These are phyloP conservation scores for Sugiyamaella novakii DNA, from an alignment of 1,139 yeast species.

Conservation along the genomic window DNA sequence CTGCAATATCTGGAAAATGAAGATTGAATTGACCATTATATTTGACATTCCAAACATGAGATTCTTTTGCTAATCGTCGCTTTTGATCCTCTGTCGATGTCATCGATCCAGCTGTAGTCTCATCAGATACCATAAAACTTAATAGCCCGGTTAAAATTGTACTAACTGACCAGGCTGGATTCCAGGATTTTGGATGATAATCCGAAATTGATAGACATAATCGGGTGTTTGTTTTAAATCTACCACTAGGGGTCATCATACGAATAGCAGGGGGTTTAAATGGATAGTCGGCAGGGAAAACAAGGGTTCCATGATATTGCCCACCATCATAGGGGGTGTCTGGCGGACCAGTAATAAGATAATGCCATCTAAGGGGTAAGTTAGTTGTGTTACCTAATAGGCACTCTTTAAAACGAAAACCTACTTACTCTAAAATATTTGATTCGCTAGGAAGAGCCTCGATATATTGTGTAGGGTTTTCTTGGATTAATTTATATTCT, in stretches of 20 bases:
- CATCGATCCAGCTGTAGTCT: conserved; percentile 40
- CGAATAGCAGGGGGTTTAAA: conserved; percentile 90
- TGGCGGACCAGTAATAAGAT: conserved; percentile 82
- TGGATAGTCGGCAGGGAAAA: conserved; percentile 86
- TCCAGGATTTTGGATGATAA: conserved; percentile 92
- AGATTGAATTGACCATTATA: conserved; percentile 57
- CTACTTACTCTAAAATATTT: conserved; percentile 65
- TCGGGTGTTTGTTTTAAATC: conserved; percentile 76
- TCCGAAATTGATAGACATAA: conserved; percentile 89
- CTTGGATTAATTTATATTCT: conserved; percentile 74
- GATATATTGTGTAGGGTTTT: conserved; percentile 79
- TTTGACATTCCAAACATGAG: conserved; percentile 65
- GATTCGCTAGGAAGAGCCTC: conserved; percentile 82
- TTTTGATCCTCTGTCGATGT: conserved; percentile 52
- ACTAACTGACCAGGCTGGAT: conserved; percentile 92
- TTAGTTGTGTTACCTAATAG: too few relatives aligned
- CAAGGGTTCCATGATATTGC: conserved; percentile 83
- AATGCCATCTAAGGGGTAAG: conserved; percentile 56
- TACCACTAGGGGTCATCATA: conserved; percentile 85
- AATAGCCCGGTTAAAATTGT: conserved; percentile 82
- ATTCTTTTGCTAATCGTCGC: conserved; percentile 51
- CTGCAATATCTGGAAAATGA: conserved; percentile 70
- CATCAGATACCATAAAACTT: conserved; percentile 63
- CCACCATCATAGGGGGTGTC: conserved; percentile 83
- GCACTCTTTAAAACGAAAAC: conserved; percentile 55